Percentiles rank a stretch among this genome's conserved stretches.
phyloP scores from a whole-genome alignment of 106 monocot genomes.

The Dactylorhiza incarnata region DNA sequence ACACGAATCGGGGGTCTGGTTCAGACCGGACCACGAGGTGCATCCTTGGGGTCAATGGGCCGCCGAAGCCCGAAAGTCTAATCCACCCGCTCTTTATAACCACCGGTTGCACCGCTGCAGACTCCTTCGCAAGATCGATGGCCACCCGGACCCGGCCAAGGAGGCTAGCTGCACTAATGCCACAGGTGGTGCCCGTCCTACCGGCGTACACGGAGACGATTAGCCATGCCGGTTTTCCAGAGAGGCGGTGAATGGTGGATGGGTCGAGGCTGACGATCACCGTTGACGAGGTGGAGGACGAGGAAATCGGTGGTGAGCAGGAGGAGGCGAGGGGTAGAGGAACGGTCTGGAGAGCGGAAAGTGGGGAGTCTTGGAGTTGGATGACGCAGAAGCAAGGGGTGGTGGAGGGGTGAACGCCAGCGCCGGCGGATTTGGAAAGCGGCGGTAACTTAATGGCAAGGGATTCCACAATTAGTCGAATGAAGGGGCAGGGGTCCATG shows the following conservation, averaged over 20 bases:
- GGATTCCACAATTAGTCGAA: slow-evolving; percentile 48
- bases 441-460: slow-evolving; percentile 46
- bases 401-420: slow-evolving; percentile 48
- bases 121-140: slow-evolving; percentile 17
- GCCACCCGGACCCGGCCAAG: slow-evolving; percentile 39
- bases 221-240: slow-evolving; percentile 16
- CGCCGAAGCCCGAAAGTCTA: slow-evolving; percentile 10
- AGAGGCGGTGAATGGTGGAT: not conserved
- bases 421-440: slow-evolving; percentile 25
- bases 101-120: slow-evolving; percentile 13
- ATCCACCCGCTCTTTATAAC: slow-evolving; percentile 60
- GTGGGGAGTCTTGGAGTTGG: slow-evolving; percentile 21
- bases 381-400: slow-evolving; percentile 54
- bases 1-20: slow-evolving; percentile 78
- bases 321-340: slow-evolving; percentile 16
- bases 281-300: slow-evolving; percentile 13
- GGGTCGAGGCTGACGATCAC: slow-evolving; percentile 29
- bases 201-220: slow-evolving; percentile 36
- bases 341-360: slow-evolving; percentile 12
- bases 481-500: slow-evolving; percentile 79
- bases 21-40: slow-evolving; percentile 74
- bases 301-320: not conserved
- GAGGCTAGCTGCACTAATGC: slow-evolving; percentile 18
- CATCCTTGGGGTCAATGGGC: slow-evolving; percentile 12
- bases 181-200: slow-evolving; percentile 28